phyloP scores from a whole-genome alignment of 106 monocot species.

The Chionographis japonica region DNA sequence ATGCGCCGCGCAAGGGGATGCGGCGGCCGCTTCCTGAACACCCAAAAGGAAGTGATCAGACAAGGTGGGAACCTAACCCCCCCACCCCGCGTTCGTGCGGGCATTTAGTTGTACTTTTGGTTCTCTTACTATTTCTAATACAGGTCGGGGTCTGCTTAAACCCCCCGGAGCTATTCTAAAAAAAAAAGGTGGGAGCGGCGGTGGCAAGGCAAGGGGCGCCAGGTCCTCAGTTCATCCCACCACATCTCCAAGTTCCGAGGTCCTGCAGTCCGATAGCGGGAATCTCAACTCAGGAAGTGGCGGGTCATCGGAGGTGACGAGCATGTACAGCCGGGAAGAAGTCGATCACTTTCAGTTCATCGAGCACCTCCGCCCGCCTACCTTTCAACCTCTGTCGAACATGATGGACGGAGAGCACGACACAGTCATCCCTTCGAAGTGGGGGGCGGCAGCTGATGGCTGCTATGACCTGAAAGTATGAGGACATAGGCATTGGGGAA shows the following conservation, averaged over 20 bases:
- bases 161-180: too few relatives aligned
- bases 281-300: conserved; percentile 13
- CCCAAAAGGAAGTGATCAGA: conserved; percentile 32
- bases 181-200: not conserved
- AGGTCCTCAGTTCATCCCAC: not conserved
- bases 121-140: too few relatives aligned
- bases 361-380: not conserved
- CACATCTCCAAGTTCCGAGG: conserved; percentile 15
- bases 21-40: conserved; percentile 75
- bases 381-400: conserved; percentile 2
- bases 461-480: conserved; percentile 54
- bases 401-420: conserved; percentile 2
- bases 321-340: conserved; percentile 14
- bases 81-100: too few relatives aligned
- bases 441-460: conserved; percentile 18
- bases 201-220: not conserved
- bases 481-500: conserved; percentile 2
- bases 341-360: conserved; percentile 10
- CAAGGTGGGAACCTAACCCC: conserved; percentile 3
- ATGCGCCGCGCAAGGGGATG: conserved; percentile 46
- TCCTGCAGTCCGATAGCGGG: conserved; percentile 13
- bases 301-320: conserved; percentile 23
- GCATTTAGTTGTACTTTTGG: too few relatives aligned
- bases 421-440: conserved; percentile 2
- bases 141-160: too few relatives aligned